Evolutionary conservation across 768 basidiomycete genomes (phyloP).

Genomic region (Boletus edulis): DNA sequence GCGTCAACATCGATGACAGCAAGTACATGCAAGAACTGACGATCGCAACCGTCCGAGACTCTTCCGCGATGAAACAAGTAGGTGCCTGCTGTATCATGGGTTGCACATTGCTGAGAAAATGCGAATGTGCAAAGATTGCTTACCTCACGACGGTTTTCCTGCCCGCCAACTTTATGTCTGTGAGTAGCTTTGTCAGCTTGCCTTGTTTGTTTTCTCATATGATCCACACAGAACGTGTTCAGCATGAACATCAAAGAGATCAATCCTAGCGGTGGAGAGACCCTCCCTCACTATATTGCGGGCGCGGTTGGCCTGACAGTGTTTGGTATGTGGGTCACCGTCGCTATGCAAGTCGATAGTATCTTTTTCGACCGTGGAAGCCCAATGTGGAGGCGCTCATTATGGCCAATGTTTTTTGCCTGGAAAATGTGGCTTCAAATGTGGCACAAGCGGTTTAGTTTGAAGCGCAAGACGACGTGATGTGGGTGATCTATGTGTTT

Average conservation of each 20-base stretch:
- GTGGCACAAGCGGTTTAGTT: neutral
- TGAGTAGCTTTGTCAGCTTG: conserved; percentile 6
- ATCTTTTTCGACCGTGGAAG: conserved; percentile 16
- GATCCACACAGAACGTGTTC: conserved; percentile 41
- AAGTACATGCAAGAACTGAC: conserved; percentile 51
- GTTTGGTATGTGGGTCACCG: conserved; percentile 51
- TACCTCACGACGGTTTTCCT: conserved; percentile 63
- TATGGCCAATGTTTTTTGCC: conserved; percentile 21
- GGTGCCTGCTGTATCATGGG: conserved; percentile 25
- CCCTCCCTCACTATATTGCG: conserved; percentile 39
- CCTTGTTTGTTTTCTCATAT: neutral
- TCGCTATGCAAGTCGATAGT: conserved; percentile 46
- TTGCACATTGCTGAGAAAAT: neutral
- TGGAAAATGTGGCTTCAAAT: neutral
- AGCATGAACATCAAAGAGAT: conserved; percentile 56
- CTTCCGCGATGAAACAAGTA: conserved; percentile 39
- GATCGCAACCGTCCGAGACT: conserved; percentile 40
- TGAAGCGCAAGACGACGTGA: conserved; percentile 12
- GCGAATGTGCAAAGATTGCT: conserved; percentile 24
- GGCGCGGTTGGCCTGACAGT: conserved; percentile 46
- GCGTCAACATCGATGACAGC: conserved; percentile 57
- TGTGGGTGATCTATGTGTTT: neutral
- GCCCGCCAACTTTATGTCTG: conserved; percentile 47
- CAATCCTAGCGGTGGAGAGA: conserved; percentile 24
- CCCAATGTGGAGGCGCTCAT: conserved; percentile 14